phyloP scores from a whole-genome alignment of 2,329 filamentous ascomycete genomes.

The Colletotrichum tropicale region DNA sequence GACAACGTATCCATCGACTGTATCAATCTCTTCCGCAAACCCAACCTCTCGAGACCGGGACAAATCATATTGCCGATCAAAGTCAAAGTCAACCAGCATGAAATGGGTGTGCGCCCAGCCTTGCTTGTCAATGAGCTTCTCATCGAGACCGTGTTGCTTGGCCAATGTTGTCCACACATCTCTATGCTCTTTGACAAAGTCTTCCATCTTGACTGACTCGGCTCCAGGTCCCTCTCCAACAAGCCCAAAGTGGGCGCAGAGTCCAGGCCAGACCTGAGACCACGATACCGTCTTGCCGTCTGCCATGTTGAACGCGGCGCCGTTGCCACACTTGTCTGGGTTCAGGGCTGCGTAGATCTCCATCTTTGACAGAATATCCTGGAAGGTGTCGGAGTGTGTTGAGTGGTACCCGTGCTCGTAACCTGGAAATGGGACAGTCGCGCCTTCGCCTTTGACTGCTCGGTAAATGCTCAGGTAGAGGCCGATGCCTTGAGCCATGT shows the following conservation, averaged over 20 bases:
- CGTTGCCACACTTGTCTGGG: slow-evolving; percentile 7
- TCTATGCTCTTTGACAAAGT: slow-evolving; percentile 15
- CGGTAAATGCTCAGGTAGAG: slow-evolving; percentile 17
- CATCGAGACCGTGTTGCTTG: not conserved
- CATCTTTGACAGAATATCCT: slow-evolving; percentile 21
- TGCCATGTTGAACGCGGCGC: slow-evolving; percentile 19
- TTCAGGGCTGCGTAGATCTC: slow-evolving; percentile 22
- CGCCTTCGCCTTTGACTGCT: slow-evolving; percentile 16
- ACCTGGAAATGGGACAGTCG: slow-evolving; percentile 19
- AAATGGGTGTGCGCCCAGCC: slow-evolving; percentile 7
- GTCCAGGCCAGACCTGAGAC: slow-evolving; percentile 20
- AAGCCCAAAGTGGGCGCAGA: slow-evolving; percentile 20
- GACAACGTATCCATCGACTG: slow-evolving; percentile 6
- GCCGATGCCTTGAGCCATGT: slow-evolving; percentile 19
- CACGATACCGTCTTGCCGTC: slow-evolving; percentile 16
- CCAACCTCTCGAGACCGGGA: slow-evolving; percentile 11
- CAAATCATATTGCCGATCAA: slow-evolving; percentile 24
- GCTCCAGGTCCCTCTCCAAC: not conserved
- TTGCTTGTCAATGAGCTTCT: not conserved
- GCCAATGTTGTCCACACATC: slow-evolving; percentile 12
- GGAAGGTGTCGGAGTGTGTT: slow-evolving; percentile 22
- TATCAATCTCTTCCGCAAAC: slow-evolving; percentile 19
- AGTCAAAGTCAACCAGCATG: slow-evolving; percentile 23
- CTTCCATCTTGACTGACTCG: not conserved
- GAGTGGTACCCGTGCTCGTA: not conserved